Evolutionary conservation across 805 yeast genomes (phyloP), one percentile per base, ranked within the genome.

Genomic region (Ogataea paraovalis): DNA sequence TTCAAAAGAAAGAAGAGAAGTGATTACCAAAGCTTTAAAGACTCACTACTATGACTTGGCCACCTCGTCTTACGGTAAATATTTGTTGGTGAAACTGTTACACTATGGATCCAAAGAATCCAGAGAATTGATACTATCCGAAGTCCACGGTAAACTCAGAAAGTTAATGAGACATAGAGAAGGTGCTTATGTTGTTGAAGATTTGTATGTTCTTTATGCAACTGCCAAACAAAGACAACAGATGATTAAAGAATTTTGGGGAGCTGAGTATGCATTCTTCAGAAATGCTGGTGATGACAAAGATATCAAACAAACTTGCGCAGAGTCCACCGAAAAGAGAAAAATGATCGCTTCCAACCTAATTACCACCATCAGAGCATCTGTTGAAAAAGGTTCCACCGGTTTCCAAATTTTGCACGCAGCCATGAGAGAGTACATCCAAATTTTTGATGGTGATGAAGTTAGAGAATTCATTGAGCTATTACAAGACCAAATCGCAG

Each of bases 161-260:
- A 92, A 89, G 69, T 74, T 92, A 49, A 89, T 92, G 94, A 83
- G 96, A 74, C 97, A 92, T 70, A 85, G 87, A 71, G 98, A 92
- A 75, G 99, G 97, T 69, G 98, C 98, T 13, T 90, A 92, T 61
- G 98, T 92, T 36, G 90, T 91, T 55, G 98, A 92, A 69, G 99
- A 92, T 74, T 74, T 88, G 60, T 92, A 75, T 64, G 87, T 88
- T 21, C 78, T 90, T 48, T 92, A 91, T 67, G 81, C 97, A 10
- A 80, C 89, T 21, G 78, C 85, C 27, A 87, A 83, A 53, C 98
- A 92, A 69, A 87, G 80, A 67, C 79, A 80, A 47, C 96, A 88
- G 69, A 91, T 92, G 86, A 81, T 92, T 55, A 82, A 94, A 68
- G 99, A 92, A 70, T 92, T 92, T 65, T 92, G 96, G 89, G 99